Evolutionary conservation across 306 rosid genomes (phyloP).

Genomic region (Medicago lupulina): DNA sequence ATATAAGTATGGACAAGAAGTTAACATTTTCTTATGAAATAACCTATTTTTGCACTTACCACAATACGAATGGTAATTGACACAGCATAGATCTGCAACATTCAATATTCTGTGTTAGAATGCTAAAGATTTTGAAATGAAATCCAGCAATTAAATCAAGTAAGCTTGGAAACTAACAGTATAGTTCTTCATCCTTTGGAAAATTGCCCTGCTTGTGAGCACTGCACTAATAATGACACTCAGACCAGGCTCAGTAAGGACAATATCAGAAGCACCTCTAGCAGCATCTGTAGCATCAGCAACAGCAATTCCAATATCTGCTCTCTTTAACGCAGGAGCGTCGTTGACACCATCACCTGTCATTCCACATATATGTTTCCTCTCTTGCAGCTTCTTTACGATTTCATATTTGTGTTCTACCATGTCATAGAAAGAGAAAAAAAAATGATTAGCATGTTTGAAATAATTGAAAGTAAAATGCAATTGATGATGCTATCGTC

Average conservation of each 20-base stretch:
- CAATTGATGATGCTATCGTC: constrained; percentile 19
- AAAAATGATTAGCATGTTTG: constrained; percentile 37
- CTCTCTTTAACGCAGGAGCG: constrained; percentile 96
- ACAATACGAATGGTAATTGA: constrained; percentile 98
- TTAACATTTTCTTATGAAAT: not conserved
- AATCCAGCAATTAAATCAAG: constrained; percentile 28
- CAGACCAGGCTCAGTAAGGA: constrained; percentile 97
- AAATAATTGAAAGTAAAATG: constrained; percentile 29
- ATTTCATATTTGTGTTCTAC: constrained; percentile 98
- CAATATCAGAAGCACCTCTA: constrained; percentile 94
- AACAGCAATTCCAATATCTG: constrained; percentile 98
- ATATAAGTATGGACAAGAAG: constrained; percentile 1
- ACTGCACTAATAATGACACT: constrained; percentile 98
- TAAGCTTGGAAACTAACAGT: constrained; percentile 65
- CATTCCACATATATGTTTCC: constrained; percentile 99
- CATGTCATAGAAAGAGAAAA: constrained; percentile 36
- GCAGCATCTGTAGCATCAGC: constrained; percentile 99
- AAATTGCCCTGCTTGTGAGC: constrained; percentile 97
- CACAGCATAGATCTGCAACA: constrained; percentile 93
- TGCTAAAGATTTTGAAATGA: constrained; percentile 13
- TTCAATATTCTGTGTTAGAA: constrained; percentile 32
- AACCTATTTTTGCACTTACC: constrained; percentile 60
- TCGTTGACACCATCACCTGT: constrained; percentile 99
- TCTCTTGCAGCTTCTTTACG: constrained; percentile 91
- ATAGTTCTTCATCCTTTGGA: constrained; percentile 98